Percentiles rank a stretch among this genome's conserved stretches.
phyloP scores from a whole-genome alignment of 2,329 filamentous ascomycete genomes.

The Cercospora janseana region DNA sequence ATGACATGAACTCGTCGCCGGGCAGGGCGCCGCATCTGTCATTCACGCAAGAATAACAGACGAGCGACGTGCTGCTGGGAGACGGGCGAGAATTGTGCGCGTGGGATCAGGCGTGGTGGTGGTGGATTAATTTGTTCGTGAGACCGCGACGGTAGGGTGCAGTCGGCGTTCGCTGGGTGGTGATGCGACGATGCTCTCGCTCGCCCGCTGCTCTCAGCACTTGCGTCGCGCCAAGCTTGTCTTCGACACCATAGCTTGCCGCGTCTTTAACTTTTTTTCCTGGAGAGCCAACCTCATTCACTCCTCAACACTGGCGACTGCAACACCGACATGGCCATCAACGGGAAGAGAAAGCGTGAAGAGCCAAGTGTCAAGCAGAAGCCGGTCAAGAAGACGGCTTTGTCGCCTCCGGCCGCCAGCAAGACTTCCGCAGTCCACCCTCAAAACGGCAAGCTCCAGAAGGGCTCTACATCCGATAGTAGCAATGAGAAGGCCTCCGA shows the following conservation, averaged over 20 bases:
- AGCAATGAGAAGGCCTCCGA: background rate
- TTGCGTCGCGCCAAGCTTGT: too few relatives aligned
- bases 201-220: background rate
- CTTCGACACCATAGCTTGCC: conserved; percentile 2
- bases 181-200: conserved; percentile 3
- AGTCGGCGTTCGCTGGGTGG: conserved; percentile 3
- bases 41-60: conserved; percentile 38
- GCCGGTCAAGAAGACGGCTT: conserved; percentile 12
- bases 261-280: conserved; percentile 2
- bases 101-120: conserved; percentile 4
- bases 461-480: background rate
- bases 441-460: conserved; percentile 6
- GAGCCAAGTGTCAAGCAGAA: conserved; percentile 15
- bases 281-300: background rate
- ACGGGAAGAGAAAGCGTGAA: conserved; percentile 13
- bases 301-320: background rate
- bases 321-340: conserved; percentile 3
- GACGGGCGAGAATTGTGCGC: background rate
- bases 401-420: background rate
- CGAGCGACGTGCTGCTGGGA: conserved; percentile 18
- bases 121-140: conserved; percentile 8
- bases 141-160: conserved; percentile 5
- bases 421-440: conserved; percentile 9
- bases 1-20: conserved; percentile 48
- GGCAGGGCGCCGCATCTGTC: conserved; percentile 49